Evolutionary conservation across 148 eudicot species (phyloP), one percentile per base, ranked within the genome.

Genomic region (Camellia sinensis): DNA sequence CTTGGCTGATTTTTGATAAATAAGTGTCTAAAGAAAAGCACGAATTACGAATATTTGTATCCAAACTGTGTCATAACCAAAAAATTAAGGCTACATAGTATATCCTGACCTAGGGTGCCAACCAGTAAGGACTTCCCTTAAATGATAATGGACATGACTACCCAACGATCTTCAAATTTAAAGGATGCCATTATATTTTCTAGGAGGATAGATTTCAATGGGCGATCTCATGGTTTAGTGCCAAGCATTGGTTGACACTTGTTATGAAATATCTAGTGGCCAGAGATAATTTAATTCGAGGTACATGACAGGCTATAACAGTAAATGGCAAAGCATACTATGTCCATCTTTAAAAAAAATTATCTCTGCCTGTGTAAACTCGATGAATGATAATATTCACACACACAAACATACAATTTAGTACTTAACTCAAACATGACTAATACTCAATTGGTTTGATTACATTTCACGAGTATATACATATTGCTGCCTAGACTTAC

Each of bases 51-150:
- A 29, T 29, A 29, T 29, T 29, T 1, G 37, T 29, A 29, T 29
- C 37, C 52, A 67, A 67, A 37, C 3, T 17, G 37, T 67, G 45
- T 40, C 44, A 67, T 21, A 1, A 40, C 59, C 77, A 40, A 37
- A 6, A 62, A 67, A 62, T 54, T 65, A 73, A 53, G 67, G 53
- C 74, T 29, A 6, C 17, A 60, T 79, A 69, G 40, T 21, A 15
- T 59, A 44, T 73, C 46, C 87, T 82, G n/a, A 88, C 90, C 89
- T 88, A 89, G 37, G 91, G 91, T 10, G 91, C 91, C 91, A 88
- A 86, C 91, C 91, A 88, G 67, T 88, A 86, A 45, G 89, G 91
- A 79, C 89, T 86, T 80, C 89, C 91, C 66, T 88, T 88, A 75
- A 88, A 88, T 57, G 91, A 88, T 78, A 88, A 79, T 43, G 91